Conservation (phyloP, 2,329 filamentous ascomycete genomes). For the Nigrospora oryzae region DNA sequence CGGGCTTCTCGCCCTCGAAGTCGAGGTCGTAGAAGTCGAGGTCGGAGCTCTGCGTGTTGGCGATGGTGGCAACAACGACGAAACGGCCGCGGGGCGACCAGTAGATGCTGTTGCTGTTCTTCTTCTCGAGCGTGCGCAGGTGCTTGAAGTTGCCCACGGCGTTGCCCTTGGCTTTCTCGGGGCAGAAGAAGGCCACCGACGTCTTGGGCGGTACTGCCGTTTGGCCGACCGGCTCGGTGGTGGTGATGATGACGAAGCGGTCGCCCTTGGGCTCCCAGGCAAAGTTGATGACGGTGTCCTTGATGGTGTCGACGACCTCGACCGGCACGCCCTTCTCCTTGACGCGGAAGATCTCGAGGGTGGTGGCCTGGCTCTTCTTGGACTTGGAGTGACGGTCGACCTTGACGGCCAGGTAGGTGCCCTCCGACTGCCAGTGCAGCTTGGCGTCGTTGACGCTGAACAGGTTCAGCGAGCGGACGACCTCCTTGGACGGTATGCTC, state of each 20-base stretch:
- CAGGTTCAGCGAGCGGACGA: constrained; percentile 88
- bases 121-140: constrained; percentile 91
- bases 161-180: constrained; percentile 82
- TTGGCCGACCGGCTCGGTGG: constrained; percentile 69
- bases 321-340: constrained; percentile 97
- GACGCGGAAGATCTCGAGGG: constrained; percentile 96
- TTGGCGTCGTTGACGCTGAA: constrained; percentile 98
- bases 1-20: constrained; percentile 93
- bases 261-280: constrained; percentile 98
- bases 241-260: constrained; percentile 94
- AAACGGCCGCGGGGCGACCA: constrained; percentile 96
- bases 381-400: constrained; percentile 98
- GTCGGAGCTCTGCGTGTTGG: constrained; percentile 88
- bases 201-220: constrained; percentile 89
- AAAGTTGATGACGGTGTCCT: constrained; percentile 99
- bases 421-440: constrained; percentile 97
- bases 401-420: constrained; percentile 92
- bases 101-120: constrained; percentile 99
- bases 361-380: constrained; percentile 95
- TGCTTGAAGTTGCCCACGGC: constrained; percentile 91
- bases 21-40: constrained; percentile 97
- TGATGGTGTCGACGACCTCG: constrained; percentile 94
- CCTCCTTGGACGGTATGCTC: constrained; percentile 90
- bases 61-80: constrained; percentile 86
- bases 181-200: constrained; percentile 89